These are phyloP conservation scores for Botrytis medusae DNA, from an alignment of 2,329 filamentous ascomycete genomes.

Conservation along the genomic window DNA sequence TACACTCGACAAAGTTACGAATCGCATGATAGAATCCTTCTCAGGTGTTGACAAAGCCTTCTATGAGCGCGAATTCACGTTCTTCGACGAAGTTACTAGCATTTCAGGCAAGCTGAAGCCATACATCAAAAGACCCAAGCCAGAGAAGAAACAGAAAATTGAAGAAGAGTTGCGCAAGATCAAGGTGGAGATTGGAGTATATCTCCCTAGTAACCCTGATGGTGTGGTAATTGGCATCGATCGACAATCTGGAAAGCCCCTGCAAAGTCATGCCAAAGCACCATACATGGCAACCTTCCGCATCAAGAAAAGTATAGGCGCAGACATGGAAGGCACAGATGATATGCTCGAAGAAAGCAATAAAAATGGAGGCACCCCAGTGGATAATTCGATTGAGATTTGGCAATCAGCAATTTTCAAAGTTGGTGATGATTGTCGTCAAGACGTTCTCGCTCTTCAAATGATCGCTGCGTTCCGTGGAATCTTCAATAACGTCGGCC, in stretches of 20 bases:
- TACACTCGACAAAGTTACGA: slow-evolving; percentile 86
- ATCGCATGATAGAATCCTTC: slow-evolving; percentile 79
- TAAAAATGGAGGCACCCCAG: slow-evolving; percentile 41
- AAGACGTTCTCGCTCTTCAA: slow-evolving; percentile 93
- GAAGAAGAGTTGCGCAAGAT: slow-evolving; percentile 98
- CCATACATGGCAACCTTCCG: slow-evolving; percentile 99
- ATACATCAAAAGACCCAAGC: slow-evolving; percentile 86
- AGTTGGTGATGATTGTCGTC: slow-evolving; percentile 95
- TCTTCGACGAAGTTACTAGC: slow-evolving; percentile 94
- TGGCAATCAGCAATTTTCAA: slow-evolving; percentile 99
- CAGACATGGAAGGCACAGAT: slow-evolving; percentile 52
- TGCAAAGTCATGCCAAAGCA: slow-evolving; percentile 97
- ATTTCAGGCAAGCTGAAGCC: slow-evolving; percentile 96
- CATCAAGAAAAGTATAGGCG: slow-evolving; percentile 75
- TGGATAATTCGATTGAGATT: slow-evolving; percentile 73
- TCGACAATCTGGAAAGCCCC: slow-evolving; percentile 92
- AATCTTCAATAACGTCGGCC: slow-evolving; percentile 91
- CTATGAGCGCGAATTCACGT: slow-evolving; percentile 93
- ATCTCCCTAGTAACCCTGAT: slow-evolving; percentile 94
- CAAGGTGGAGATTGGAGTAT: slow-evolving; percentile 94
- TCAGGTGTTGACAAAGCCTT: slow-evolving; percentile 76
- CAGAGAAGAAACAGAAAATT: slow-evolving; percentile 98
- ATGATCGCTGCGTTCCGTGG: slow-evolving; percentile 98
- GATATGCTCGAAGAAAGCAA: slow-evolving; percentile 51
- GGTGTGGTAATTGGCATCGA: slow-evolving; percentile 97